Evolutionary conservation across 2,329 filamentous ascomycete genomes (phyloP).

Genomic region (Aspergillus jensenii): DNA sequence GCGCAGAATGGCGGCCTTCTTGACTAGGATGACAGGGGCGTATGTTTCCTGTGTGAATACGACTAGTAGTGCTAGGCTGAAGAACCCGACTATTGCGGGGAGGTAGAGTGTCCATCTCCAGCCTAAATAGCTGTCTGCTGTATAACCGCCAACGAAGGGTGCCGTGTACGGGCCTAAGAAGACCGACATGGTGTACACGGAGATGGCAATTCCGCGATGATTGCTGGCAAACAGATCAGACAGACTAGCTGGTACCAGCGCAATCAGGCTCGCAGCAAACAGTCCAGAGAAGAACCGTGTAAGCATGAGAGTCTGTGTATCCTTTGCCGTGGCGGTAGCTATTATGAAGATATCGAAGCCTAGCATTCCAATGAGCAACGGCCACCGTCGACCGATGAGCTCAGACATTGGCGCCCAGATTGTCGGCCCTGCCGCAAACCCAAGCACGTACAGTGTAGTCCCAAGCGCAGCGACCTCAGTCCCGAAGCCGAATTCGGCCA

Average conservation of each 20-base stretch:
- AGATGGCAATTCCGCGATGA: constrained; percentile 40
- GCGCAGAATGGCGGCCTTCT: constrained; percentile 21
- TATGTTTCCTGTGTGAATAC: constrained; percentile 54
- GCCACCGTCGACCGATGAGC: constrained; percentile 55
- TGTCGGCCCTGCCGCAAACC: constrained; percentile 59
- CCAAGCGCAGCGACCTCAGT: constrained; percentile 44
- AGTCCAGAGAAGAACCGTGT: constrained; percentile 47
- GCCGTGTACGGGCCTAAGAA: constrained; percentile 48
- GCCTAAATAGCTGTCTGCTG: constrained; percentile 44
- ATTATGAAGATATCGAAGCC: constrained; percentile 46
- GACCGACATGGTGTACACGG: constrained; percentile 48
- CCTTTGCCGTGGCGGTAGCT: constrained; percentile 41
- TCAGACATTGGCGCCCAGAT: constrained; percentile 63
- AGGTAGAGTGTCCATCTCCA: constrained; percentile 54
- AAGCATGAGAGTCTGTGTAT: constrained; percentile 39
- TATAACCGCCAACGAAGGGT: constrained; percentile 51
- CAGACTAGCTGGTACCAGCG: constrained; percentile 41
- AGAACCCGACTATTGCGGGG: constrained; percentile 52
- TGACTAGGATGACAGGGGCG: constrained; percentile 36
- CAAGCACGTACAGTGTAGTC: constrained; percentile 47
- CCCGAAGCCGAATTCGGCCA: constrained; percentile 45
- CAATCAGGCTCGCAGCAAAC: constrained; percentile 42
- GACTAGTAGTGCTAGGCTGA: constrained; percentile 32
- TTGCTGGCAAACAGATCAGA: constrained; percentile 51
- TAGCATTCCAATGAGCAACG: constrained; percentile 45